Evolutionary conservation across 805 yeast species (phyloP).

Genomic region (Metschnikowia noctiluminum): DNA sequence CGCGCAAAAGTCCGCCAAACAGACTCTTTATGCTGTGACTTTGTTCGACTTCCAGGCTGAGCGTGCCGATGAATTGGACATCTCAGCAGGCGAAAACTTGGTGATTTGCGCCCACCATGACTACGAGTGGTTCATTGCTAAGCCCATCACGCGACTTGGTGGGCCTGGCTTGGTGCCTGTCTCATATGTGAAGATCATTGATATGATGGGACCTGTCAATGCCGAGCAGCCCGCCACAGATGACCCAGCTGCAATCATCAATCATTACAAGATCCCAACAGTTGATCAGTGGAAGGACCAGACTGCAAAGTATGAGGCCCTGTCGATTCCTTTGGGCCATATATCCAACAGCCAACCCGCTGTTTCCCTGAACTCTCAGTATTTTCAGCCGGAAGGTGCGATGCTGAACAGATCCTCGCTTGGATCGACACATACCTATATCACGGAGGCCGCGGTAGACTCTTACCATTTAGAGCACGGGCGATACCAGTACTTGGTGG

Average conservation of each 20-base stretch:
- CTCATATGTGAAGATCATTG: constrained; percentile 80
- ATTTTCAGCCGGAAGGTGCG: constrained; percentile 26
- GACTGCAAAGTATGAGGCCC: constrained; percentile 90
- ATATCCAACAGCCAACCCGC: constrained; percentile 32
- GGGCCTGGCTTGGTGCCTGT: constrained; percentile 98
- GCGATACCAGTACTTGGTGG: constrained; percentile 81
- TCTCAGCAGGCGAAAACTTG: constrained; percentile 80
- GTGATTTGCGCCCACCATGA: constrained; percentile 95
- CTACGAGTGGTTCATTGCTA: constrained; percentile 96
- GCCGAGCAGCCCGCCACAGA: constrained; percentile 32
- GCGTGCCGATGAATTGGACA: constrained; percentile 78
- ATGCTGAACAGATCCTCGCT: constrained; percentile 31
- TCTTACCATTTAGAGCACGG: constrained; percentile 78
- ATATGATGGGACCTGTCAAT: constrained; percentile 46
- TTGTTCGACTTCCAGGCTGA: constrained; percentile 85
- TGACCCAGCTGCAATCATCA: constrained; percentile 50
- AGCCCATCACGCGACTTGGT: constrained; percentile 90
- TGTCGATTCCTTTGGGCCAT: constrained; percentile 69
- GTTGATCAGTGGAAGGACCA: constrained; percentile 94
- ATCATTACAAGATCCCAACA: constrained; percentile 72
- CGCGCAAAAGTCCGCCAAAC: constrained; percentile 23
- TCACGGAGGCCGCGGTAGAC: constrained; percentile 71
- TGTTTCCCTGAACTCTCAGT: constrained; percentile 35
- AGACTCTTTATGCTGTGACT: constrained; percentile 77
- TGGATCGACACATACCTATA: constrained; percentile 31